Percentiles rank a stretch among this genome's conserved stretches.
Conservation (phyloP, 2,329 filamentous ascomycete genomes). For the Nothophaeocryptopus gaeumannii region DNA sequence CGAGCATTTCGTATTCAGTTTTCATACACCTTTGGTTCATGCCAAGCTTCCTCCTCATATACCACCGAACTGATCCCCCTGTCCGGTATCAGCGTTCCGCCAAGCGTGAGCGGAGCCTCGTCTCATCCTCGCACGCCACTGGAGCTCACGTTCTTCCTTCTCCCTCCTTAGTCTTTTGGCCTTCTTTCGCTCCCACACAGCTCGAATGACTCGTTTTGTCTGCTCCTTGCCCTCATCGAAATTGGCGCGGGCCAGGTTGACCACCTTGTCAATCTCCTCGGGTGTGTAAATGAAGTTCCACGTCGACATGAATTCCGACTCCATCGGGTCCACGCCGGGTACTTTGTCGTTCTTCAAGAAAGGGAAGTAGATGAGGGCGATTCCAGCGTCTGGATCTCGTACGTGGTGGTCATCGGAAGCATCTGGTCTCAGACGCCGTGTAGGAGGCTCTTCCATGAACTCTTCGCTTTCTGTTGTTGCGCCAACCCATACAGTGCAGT, state of each 20-base stretch:
- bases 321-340: constrained; percentile 76
- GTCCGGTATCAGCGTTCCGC: constrained; percentile 25
- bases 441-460: constrained; percentile 27
- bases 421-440: constrained; percentile 13
- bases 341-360: constrained; percentile 79
- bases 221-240: constrained; percentile 78
- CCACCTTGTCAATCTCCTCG: constrained; percentile 81
- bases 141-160: constrained; percentile 37
- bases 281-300: constrained; percentile 98
- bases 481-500: constrained; percentile 95
- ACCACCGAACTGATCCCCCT: constrained; percentile 28
- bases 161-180: constrained; percentile 58
- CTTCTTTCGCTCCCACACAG: constrained; percentile 92
- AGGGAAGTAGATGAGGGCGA: constrained; percentile 87
- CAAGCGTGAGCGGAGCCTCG: constrained; percentile 19
- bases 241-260: constrained; percentile 79
- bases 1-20: too few species aligned
- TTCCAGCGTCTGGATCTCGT: constrained; percentile 74
- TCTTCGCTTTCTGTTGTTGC: constrained; percentile 62
- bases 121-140: constrained; percentile 12
- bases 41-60: constrained; percentile 2
- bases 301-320: constrained; percentile 83
- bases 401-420: constrained; percentile 62
- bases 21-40: too few species aligned
- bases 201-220: constrained; percentile 73